phyloP scores from a whole-genome alignment of 2,329 filamentous ascomycete genomes.

The Lecanoromycetidae sp. region DNA sequence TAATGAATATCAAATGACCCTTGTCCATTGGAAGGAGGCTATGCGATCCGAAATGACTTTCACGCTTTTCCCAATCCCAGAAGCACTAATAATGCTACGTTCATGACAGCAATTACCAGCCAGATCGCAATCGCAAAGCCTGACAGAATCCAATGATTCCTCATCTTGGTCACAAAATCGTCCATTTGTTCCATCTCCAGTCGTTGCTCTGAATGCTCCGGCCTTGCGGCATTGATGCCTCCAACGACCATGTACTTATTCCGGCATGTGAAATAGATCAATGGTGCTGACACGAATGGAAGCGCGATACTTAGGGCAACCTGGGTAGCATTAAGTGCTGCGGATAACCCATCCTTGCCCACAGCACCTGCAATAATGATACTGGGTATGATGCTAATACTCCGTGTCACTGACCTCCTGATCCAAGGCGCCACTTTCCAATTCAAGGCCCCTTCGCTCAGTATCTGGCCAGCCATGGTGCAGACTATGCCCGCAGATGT shows the following conservation, averaged over 20 bases:
- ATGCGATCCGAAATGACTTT: neutral
- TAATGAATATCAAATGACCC: neutral
- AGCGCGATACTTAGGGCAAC: slow-evolving; percentile 67
- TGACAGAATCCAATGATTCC: slow-evolving; percentile 56
- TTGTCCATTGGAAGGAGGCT: neutral
- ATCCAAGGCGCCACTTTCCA: slow-evolving; percentile 69
- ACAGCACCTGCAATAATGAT: slow-evolving; percentile 75
- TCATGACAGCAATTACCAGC: slow-evolving; percentile 64
- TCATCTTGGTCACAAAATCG: slow-evolving; percentile 49
- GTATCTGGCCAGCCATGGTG: slow-evolving; percentile 82
- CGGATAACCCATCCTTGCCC: slow-evolving; percentile 56
- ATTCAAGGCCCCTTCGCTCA: slow-evolving; percentile 67
- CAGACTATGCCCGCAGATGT: slow-evolving; percentile 75
- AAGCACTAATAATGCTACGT: slow-evolving; percentile 62
- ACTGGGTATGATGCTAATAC: slow-evolving; percentile 67
- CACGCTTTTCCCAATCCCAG: slow-evolving; percentile 39
- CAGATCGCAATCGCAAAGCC: slow-evolving; percentile 52
- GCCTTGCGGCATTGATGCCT: slow-evolving; percentile 10
- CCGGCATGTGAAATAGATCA: slow-evolving; percentile 75
- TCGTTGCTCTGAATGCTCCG: slow-evolving; percentile 22
- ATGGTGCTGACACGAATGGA: slow-evolving; percentile 68
- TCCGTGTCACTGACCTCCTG: slow-evolving; percentile 62
- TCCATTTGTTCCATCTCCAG: slow-evolving; percentile 21
- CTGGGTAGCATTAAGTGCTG: slow-evolving; percentile 63
- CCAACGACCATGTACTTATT: slow-evolving; percentile 66